phyloP scores from a whole-genome alignment of 2,329 filamentous ascomycete genomes.

The Ceratocystis huliohia region DNA sequence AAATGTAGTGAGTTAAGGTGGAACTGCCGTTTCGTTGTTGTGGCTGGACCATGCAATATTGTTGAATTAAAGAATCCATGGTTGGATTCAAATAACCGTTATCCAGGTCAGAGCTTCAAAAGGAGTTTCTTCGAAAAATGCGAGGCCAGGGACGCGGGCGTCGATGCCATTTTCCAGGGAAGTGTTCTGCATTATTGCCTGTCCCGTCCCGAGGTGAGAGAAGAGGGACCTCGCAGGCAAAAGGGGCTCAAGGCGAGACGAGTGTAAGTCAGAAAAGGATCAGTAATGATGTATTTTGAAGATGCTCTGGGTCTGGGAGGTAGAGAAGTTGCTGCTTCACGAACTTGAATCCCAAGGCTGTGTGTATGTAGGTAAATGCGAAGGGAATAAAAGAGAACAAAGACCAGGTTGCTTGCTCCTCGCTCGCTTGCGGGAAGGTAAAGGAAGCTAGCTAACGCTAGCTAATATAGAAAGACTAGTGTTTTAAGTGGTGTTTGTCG shows the following conservation, averaged over 20 bases:
- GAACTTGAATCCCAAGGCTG: neutral
- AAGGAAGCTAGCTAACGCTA: neutral
- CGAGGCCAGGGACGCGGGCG: slow-evolving; percentile 19
- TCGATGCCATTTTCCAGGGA: slow-evolving; percentile 18
- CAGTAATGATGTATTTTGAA: neutral
- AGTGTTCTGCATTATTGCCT: slow-evolving; percentile 16
- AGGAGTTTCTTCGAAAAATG: neutral
- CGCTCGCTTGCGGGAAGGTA: neutral
- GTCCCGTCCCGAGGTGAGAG: slow-evolving; percentile 11
- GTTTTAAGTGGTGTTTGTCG: neutral
- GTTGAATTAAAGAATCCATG: slow-evolving; percentile 16
- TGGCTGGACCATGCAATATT: slow-evolving; percentile 17
- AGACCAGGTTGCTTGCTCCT: no score
- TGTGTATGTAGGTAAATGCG: neutral
- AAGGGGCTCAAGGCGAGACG: slow-evolving; percentile 3
- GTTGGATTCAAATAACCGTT: slow-evolving; percentile 1
- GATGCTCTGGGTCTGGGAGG: neutral
- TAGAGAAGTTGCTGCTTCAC: neutral
- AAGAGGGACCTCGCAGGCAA: slow-evolving; percentile 13
- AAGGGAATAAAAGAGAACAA: no score
- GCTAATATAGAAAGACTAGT: neutral
- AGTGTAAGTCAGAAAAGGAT: neutral
- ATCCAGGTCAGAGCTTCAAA: slow-evolving; percentile 5
- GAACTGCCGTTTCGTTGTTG: slow-evolving; percentile 8
- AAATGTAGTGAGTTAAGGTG: neutral